phyloP scores from a whole-genome alignment of 176 grass and related monocot species.

The Echinochloa phyllopogon region DNA sequence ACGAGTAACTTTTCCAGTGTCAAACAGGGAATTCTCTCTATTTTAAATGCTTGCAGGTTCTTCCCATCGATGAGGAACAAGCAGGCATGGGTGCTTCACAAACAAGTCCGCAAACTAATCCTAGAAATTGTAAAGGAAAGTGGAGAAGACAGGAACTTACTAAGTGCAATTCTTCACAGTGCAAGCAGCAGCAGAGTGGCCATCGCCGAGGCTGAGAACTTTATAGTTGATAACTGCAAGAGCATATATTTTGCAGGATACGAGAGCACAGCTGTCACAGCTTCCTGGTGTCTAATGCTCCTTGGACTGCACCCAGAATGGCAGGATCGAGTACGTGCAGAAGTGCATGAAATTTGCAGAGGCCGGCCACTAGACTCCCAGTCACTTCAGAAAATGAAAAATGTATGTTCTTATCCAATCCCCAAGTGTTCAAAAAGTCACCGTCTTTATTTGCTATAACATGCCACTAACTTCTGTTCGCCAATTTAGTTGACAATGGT shows the following conservation, averaged over 20 bases:
- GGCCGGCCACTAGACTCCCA: constrained; percentile 46
- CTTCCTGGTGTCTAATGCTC: constrained; percentile 92
- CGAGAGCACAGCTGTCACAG: constrained; percentile 86
- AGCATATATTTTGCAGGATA: constrained; percentile 98
- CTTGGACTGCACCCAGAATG: constrained; percentile 88
- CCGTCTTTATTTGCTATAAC: neutral
- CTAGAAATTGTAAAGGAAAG: constrained; percentile 71
- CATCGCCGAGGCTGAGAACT: constrained; percentile 58
- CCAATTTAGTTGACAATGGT: constrained; percentile 82
- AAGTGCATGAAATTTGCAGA: constrained; percentile 58
- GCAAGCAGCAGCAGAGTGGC: constrained; percentile 56
- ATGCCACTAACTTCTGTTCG: constrained; percentile 26
- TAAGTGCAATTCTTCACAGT: constrained; percentile 71
- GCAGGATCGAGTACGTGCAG: constrained; percentile 70
- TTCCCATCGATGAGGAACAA: constrained; percentile 70
- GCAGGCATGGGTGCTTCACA: constrained; percentile 77
- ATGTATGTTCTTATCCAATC: constrained; percentile 41
- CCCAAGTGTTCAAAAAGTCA: neutral
- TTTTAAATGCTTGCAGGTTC: constrained; percentile 48
- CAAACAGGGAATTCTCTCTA: too few species aligned
- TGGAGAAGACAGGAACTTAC: constrained; percentile 70
- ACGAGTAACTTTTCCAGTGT: too few species aligned
- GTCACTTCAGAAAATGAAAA: constrained; percentile 94
- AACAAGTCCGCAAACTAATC: constrained; percentile 72
- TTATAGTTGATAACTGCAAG: constrained; percentile 98